Evolutionary conservation across 2,329 filamentous ascomycete species (phyloP), one percentile per base, ranked within the genome.

Genomic region (Aspergillus puulaauensis): DNA sequence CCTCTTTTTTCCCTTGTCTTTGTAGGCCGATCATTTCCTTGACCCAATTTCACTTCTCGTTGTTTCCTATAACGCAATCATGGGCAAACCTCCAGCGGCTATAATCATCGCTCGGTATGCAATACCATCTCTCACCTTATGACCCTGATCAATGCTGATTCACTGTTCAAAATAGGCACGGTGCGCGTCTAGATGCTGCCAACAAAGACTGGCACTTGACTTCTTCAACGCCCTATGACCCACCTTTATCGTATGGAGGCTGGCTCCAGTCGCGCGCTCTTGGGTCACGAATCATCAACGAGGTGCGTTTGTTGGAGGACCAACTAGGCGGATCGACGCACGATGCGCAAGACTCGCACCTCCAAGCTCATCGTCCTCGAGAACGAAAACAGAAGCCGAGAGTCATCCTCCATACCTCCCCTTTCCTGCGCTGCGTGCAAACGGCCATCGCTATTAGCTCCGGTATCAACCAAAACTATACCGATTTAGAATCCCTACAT

Each of bases 151-250:
- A 9, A n/a, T 4, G 21, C 52, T 35, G 40, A 53, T 23, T 11
- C 45, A 52, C 64, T 46, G 84, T 91, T 47, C 43, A n/a, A 46
- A 46, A 59, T 54, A 88, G 95, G 76, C 95, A 99, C 75, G 95
- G 95, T 70, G 90, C 93, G 67, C 89, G 95, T 65, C 88, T 99
- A 57, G 95, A 99, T 74, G 91, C 91, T 56, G 92, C 93, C 61
- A 93, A 99, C 81, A 92, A 93, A 73, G 86, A 91, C 74, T 99
- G 95, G 95, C 91, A 97, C 74, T 83, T 96, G 54, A 90, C 90
- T 31, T 96, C 95, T 6, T 90, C 93, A 1, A 93, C 91, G 6
- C 95, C 95, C 2, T 99, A 98, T 80, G 93, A 99, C 65, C 91
- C 95, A 64, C 95, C 95, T 50, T 82, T 99, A 57, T 96, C 93